Conservation (phyloP, 2,329 filamentous ascomycete species). For the Trichoderma semiorbis region DNA sequence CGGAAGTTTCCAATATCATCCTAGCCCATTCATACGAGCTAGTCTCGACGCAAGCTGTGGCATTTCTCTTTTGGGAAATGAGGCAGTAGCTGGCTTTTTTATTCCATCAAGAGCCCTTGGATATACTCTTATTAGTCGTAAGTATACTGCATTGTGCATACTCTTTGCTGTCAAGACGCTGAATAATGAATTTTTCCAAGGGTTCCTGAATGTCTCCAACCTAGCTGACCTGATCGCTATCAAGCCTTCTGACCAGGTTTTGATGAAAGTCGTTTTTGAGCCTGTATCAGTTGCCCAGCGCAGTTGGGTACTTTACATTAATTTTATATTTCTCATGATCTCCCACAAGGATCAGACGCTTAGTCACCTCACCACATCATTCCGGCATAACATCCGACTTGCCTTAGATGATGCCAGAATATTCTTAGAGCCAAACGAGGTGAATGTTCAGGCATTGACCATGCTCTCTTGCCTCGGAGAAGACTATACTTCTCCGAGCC, state of each 20-base stretch:
- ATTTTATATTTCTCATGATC: background rate
- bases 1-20: background rate
- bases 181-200: background rate
- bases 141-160: background rate
- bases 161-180: background rate
- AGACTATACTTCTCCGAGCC: background rate
- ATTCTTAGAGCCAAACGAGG: background rate
- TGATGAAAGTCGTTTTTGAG: background rate
- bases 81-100: background rate
- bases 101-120: background rate
- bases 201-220: background rate
- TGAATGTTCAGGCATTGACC: background rate
- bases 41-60: background rate
- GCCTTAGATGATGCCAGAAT: background rate
- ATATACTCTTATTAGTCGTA: background rate
- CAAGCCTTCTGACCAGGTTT: background rate
- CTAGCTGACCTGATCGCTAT: background rate
- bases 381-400: background rate
- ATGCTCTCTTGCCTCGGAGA: background rate
- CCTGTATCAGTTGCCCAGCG: background rate
- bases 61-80: background rate
- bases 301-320: background rate
- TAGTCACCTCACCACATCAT: background rate
- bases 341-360: background rate
- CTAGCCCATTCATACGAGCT: background rate